Base-by-base conservation (phyloP, 2,329 filamentous ascomycete species). In the Allantophomopsis lycopodina region DNA sequence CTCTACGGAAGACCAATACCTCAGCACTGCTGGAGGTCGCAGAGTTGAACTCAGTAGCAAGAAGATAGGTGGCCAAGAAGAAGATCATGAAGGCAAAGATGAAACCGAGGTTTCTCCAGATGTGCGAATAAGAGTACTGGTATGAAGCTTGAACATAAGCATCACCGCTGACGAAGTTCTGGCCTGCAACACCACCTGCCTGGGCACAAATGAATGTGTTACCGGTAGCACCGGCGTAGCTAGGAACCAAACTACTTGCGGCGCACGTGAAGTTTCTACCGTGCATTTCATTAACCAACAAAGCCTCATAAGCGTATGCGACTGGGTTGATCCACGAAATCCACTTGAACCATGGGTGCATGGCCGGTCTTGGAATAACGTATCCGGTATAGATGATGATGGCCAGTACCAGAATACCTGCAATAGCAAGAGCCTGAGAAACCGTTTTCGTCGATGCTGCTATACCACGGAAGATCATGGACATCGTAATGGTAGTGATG, bases 201-300 rank as follows among this genome's bases (percentile, higher is more conserved):
- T 68, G 58, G 5, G 63, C 66, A 57, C 78, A 83, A 17, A 75
- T 63, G 23, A 62, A 65, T 50, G 73, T 64, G 4, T 37, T 32
- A 16, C 42, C 40, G 2, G 36, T 31, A 31, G 35, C 20, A 8
- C 35, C 35, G 5, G 35, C 23, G 20, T 42, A 42, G 12, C 40
- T 40, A 3, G 52, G 53, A 4, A 55, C 53, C 2, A 55, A 31
- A 11, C 40, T 39, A 2, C 50, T 51, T 32, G 32, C 5, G n/a
- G 39, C 38, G 20, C 42, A 44, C n/a, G 21, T 17, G 21, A 42
- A 44, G 12, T 28, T 14, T 12, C 36, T 42, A 14, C 40, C 40
- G n/a, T 44, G 42, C n/a, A 93, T 91, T 57, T 94, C 86, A 59
- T 91, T 91, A 46, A 83, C 72, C 70, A 84, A 77, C 18, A 88